A percentile compares a stretch with the other conserved stretches of the same genome.
Evolutionary conservation across 2,329 filamentous ascomycete genomes (phyloP).

Genomic region (Gyromitra esculenta): DNA sequence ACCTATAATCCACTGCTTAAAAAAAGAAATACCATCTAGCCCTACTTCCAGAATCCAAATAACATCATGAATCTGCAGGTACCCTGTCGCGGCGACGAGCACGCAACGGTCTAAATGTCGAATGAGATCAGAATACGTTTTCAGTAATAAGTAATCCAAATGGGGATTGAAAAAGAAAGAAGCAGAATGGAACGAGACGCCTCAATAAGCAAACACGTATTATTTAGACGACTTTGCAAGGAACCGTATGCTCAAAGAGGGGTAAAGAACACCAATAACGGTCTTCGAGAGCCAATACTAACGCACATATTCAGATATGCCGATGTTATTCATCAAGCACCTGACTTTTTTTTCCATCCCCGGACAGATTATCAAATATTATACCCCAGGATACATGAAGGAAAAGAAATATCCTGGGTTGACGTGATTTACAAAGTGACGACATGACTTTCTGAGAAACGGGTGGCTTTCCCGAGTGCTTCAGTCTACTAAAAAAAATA

Average conservation of each 20-base stretch:
- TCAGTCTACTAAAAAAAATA: neutral
- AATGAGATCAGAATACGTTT: conserved; percentile 48
- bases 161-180: conserved; percentile 46
- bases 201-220: conserved; percentile 46
- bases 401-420: conserved; percentile 43
- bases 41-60: conserved; percentile 4
- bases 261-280: conserved; percentile 35
- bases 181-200: conserved; percentile 40
- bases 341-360: conserved; percentile 39
- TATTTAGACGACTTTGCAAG: conserved; percentile 41
- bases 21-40: conserved; percentile 20
- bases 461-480: conserved; percentile 40
- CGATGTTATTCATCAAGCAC: conserved; percentile 42
- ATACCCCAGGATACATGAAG: conserved; percentile 18
- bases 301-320: conserved; percentile 42
- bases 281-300: conserved; percentile 40
- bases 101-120: conserved; percentile 27
- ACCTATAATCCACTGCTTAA: neutral
- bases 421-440: conserved; percentile 38
- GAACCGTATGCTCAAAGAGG: conserved; percentile 37
- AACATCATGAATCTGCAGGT: conserved; percentile 44
- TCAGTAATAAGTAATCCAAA: conserved; percentile 41
- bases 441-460: conserved; percentile 44
- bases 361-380: conserved; percentile 46
- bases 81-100: conserved; percentile 19